phyloP scores from a whole-genome alignment of 2,329 filamentous ascomycete genomes.

The Chrysoporthe deuterocubensis region DNA sequence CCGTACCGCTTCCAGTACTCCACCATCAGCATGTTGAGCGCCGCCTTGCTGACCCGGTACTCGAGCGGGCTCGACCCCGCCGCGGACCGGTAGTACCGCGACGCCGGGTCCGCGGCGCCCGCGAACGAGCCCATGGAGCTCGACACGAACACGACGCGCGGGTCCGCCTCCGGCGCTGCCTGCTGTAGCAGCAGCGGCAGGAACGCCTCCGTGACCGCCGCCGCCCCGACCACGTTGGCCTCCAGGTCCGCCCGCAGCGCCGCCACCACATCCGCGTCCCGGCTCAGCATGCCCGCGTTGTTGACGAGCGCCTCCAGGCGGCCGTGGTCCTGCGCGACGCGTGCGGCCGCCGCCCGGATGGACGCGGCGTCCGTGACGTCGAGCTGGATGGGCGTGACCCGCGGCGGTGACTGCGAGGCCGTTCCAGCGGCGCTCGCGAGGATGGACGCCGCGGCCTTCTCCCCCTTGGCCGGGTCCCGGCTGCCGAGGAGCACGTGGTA shows the following conservation, averaged over 20 bases:
- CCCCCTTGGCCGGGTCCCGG: constrained; percentile 33
- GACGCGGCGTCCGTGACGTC: constrained; percentile 31
- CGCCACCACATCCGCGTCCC: background rate
- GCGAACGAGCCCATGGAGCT: constrained; percentile 32
- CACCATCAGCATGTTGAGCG: constrained; percentile 36
- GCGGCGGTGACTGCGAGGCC: background rate
- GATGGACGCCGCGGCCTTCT: constrained; percentile 28
- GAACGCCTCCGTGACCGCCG: constrained; percentile 21
- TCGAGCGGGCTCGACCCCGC: constrained; percentile 23
- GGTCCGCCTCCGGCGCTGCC: background rate
- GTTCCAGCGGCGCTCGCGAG: too few species aligned
- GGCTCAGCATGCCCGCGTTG: constrained; percentile 14
- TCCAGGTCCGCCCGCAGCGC: constrained; percentile 20
- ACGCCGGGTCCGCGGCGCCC: constrained; percentile 29
- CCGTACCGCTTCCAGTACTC: constrained; percentile 29
- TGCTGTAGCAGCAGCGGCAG: background rate
- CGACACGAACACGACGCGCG: constrained; percentile 28
- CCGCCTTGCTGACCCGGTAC: constrained; percentile 36
- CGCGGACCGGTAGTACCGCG: constrained; percentile 26
- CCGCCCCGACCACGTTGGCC: constrained; percentile 13
- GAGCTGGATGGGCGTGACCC: constrained; percentile 26
- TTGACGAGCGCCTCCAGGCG: background rate
- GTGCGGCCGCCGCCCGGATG: constrained; percentile 28
- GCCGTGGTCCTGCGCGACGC: background rate
- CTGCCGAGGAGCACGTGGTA: constrained; percentile 37